Percentiles rank a stretch among this genome's conserved stretches.
Evolutionary conservation across 73 alveolate genomes (phyloP).

Genomic region (Tetrahymena thermophila): DNA sequence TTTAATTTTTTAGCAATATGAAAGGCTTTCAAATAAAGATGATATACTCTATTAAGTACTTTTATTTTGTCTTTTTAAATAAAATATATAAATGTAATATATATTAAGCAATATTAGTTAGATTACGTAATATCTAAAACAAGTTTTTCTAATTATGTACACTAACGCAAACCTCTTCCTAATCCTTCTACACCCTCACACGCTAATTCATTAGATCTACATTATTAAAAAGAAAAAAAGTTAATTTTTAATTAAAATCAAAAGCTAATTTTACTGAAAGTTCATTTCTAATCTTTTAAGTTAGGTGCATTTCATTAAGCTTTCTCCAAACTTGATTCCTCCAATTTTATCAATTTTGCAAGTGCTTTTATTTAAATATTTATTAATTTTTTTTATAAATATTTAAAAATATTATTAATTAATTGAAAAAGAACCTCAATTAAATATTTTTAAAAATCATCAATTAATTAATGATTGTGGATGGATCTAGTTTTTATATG

Average conservation of each 20-base stretch:
- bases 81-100: no score
- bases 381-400: not conserved
- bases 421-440: no score
- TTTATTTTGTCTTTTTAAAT: not conserved
- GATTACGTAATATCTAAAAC: not conserved
- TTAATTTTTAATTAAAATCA: not conserved
- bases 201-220: not conserved
- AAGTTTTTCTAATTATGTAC: not conserved
- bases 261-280: not conserved
- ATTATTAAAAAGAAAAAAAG: not conserved
- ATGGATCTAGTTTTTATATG: no score
- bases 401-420: no score
- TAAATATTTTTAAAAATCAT: no score
- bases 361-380: not conserved
- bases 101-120: not conserved
- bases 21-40: not conserved
- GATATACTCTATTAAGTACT: not conserved
- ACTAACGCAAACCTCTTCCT: not conserved
- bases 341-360: not conserved
- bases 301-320: not conserved
- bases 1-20: not conserved
- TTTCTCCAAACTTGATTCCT: not conserved
- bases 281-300: not conserved
- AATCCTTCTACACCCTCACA: not conserved
- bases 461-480: no score